Base-by-base conservation (phyloP, 2,329 filamentous ascomycete species). In the Exophiala sp. region DNA sequence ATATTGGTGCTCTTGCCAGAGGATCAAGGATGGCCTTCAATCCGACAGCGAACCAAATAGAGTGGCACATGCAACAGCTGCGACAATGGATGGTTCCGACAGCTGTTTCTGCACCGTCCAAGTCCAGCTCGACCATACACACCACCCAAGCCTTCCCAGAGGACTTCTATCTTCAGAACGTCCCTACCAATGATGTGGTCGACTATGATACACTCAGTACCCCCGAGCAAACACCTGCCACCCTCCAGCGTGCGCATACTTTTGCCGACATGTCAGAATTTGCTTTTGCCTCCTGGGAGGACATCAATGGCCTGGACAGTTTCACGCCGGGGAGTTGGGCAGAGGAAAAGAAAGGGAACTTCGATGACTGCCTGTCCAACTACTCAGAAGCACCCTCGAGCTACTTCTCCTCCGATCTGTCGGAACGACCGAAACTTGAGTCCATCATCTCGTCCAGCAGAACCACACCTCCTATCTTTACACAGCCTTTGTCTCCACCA, bases 311-410 rank as follows among this genome's bases (percentile, higher is more conserved):
- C 19, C 41, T 43, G 11, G 43, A 42, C n/a, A 38, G 48, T 2
- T 23, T 42, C 24, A 57, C 54, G 13, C 51, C 51, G 7, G 42
- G 13, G 22, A 57, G 48, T 21, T 57, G 54, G 50, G 37, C 48
- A 22, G 54, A 41, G 30, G 54, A 57, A 16, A 51, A 57, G 23
- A 43, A 35, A 34, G 50, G 48, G 39, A 50, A 52, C 18, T 50
- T 56, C 18, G 56, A 58, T 37, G 58, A 60, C 24, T 48, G 46
- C 14, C 40, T 55, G n/a, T 60, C 56, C 21, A 53, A 45, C 38
- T 58, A 58, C 35, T 61, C 58, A 10, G 57, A 59, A 32, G 44
- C 56, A 2, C 51, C 57, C 10, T 58, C 57, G n/a, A 57, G 55
- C 43, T 55, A 58, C 39, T 24, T 54, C 23, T 57, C 55, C 11